Base-by-base conservation (phyloP, 345 rosid species). In the Arabidopsis suecica region DNA sequence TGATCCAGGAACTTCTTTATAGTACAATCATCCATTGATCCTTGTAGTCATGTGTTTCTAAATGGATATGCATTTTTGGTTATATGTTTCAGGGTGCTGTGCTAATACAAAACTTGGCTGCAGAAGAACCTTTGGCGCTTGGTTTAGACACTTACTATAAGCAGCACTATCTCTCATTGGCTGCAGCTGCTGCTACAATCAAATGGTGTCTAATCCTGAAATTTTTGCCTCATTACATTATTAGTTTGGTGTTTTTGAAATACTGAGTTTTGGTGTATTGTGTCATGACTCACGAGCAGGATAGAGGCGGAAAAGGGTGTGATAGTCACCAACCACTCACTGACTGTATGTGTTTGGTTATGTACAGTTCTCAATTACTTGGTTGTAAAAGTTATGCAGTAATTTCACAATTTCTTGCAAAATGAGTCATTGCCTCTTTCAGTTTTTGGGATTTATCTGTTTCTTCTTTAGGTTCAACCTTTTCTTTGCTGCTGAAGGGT, bases 91-190 rank as follows among this genome's bases (percentile, higher is more conserved):
- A 95, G 99, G 97, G 99, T 53, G 97, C 96, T 37, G 77, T 89
- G 75, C 72, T 95, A 61, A 77, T 91, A 60, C 93, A 90, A 80
- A 90, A 84, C 78, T 75, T 95, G 81, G 89, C 97, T 32, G 91
- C 96, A 9, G 86, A 82, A 82, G 97, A 92, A 74, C 96, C 99
- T 73, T 89, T 92, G 23, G 97, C 92, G 0, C 96, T 90, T 82
- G 97, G 97, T 64, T 82, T 92, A 73, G 99, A 89, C 82, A 86
- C 85, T 63, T 92, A 95, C 77, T 90, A 92, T 86, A 95, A 95
- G 86, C 98, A 94, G 82, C 93, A 94, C 71, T 91, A 94, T 81
- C 96, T 90, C 65, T 94, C 97, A 69, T 72, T 94, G 82, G 96
- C 96, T 65, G 95, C 99, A 55, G 89, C 96, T 71, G 89, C 93